Evolutionary conservation across 1,139 yeast species (phyloP), one percentile per base, ranked within the genome.

Genomic region (Taphrina deformans): DNA sequence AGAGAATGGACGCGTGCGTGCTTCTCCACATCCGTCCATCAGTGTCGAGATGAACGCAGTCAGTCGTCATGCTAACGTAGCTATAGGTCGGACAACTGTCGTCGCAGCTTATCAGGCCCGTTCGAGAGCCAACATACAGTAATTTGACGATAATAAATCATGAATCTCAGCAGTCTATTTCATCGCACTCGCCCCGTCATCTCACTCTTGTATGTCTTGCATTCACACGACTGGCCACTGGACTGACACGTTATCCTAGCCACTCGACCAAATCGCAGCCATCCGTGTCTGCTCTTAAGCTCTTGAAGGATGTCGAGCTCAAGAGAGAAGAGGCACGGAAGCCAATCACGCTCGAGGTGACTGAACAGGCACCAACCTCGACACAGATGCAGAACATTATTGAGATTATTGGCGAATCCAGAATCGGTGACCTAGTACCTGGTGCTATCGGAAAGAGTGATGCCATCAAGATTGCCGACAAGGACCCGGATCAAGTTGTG

Each of bases 351-450:
- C 63, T 59, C 26, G 63, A 59, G 21, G 53, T 59, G 38, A 52
- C 55, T 6, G 56, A 59, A 26, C 46, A 52, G 18, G 55, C 63
- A 9, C 63, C 63, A 29, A 59, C 63, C 27, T 27, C 63, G 29
- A 59, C 63, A 1, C 63, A 59, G 41, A 38, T 59, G 50, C 63
- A 52, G 14, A 48, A 40, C 29, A 48, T 59, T 29, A 24, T 59
- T 10, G 63, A 59, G n/a, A 59, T 59, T 23, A 29, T 50, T 2
- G 63, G 63, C 23, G 63, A 26, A 18, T n/a, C 27, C 1, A 26
- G 41, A 26, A 40, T 59, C 6, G 63, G 56, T 3, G 63, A 48
- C 5, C 7, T 59, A 14, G 63, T 59, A 9, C 63, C 63, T 3
- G 56, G 63, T 16, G 63, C 63, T 1, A 40, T 59, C 40, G 56